Conservation (phyloP, 2,329 filamentous ascomycete species). For the Paraphaeosphaeria minitans region DNA sequence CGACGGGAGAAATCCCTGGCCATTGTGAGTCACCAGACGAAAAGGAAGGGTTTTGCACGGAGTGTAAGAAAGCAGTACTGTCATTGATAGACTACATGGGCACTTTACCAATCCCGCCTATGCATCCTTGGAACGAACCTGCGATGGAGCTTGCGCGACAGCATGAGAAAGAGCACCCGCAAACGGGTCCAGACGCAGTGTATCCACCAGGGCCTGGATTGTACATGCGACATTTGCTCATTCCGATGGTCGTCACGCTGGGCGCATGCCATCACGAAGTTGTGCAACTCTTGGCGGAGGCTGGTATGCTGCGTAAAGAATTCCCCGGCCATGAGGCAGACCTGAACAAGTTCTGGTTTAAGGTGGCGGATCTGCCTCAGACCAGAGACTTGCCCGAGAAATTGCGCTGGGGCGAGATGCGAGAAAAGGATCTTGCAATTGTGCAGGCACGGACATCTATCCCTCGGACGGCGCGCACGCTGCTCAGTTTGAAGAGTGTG, state of each 20-base stretch:
- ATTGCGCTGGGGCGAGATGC: constrained; percentile 62
- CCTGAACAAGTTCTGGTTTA: constrained; percentile 64
- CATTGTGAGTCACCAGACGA: constrained; percentile 18
- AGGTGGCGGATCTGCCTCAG: constrained; percentile 52
- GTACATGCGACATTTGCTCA: constrained; percentile 40
- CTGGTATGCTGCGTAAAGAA: constrained; percentile 32
- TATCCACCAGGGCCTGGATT: constrained; percentile 27
- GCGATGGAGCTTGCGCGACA: constrained; percentile 34
- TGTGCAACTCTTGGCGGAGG: constrained; percentile 27
- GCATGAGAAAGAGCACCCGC: constrained; percentile 34
- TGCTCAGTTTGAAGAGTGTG: constrained; percentile 48
- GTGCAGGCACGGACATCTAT: constrained; percentile 58
- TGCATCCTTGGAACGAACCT: constrained; percentile 32
- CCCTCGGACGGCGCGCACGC: constrained; percentile 57
- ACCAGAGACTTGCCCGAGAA: constrained; percentile 50
- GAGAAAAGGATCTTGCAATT: constrained; percentile 59
- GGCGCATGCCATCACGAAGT: constrained; percentile 50
- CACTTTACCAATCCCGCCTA: constrained; percentile 30
- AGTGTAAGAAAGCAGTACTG: constrained; percentile 38
- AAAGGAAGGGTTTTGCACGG: constrained; percentile 21
- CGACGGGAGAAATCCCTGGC: constrained; percentile 29
- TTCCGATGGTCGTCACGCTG: constrained; percentile 49
- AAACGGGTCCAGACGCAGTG: constrained; percentile 23
- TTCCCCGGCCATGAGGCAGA: constrained; percentile 37
- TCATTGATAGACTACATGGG: constrained; percentile 36